Percentiles rank a stretch among this genome's conserved stretches.
phyloP scores from a whole-genome alignment of 2,329 filamentous ascomycete genomes.

The Fusarium veterinarium region DNA sequence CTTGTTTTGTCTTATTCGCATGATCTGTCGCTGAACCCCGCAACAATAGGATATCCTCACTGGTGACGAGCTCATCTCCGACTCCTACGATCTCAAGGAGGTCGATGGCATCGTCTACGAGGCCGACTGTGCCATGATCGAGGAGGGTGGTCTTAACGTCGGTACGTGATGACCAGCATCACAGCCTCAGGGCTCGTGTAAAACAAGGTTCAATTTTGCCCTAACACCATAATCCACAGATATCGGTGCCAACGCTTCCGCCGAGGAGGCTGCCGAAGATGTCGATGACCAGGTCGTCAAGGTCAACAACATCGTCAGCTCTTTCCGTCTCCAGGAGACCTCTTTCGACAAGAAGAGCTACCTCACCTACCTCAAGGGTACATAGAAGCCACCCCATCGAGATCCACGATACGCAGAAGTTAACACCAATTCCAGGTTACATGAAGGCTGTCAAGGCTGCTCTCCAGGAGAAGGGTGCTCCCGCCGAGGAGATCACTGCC shows the following conservation, averaged over 20 bases:
- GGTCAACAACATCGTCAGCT: constrained; percentile 94
- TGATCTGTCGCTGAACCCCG: constrained; percentile 45
- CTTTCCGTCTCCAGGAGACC: constrained; percentile 87
- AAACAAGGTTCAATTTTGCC: background rate
- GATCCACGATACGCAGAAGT: background rate
- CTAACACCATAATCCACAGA: constrained; percentile 60
- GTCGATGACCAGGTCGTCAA: constrained; percentile 75
- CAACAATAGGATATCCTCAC: constrained; percentile 81
- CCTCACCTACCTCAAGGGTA: constrained; percentile 87
- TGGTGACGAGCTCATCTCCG: constrained; percentile 96
- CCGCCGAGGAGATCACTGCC: constrained; percentile 74
- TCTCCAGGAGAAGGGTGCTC: constrained; percentile 71
- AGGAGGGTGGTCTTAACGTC: constrained; percentile 78
- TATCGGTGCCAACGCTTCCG: constrained; percentile 95
- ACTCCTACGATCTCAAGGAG: constrained; percentile 88
- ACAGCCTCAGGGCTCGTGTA: background rate
- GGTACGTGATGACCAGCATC: constrained; percentile 62
- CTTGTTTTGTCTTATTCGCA: constrained; percentile 18
- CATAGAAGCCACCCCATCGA: constrained; percentile 37
- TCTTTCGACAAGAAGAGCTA: constrained; percentile 90
- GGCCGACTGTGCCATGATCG: constrained; percentile 92
- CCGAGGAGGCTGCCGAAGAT: constrained; percentile 85
- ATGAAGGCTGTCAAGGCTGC: constrained; percentile 87
- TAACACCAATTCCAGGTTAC: constrained; percentile 69
- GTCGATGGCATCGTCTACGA: constrained; percentile 86